Evolutionary conservation across 2,329 filamentous ascomycete species (phyloP).

Genomic region (Fusarium sp.): DNA sequence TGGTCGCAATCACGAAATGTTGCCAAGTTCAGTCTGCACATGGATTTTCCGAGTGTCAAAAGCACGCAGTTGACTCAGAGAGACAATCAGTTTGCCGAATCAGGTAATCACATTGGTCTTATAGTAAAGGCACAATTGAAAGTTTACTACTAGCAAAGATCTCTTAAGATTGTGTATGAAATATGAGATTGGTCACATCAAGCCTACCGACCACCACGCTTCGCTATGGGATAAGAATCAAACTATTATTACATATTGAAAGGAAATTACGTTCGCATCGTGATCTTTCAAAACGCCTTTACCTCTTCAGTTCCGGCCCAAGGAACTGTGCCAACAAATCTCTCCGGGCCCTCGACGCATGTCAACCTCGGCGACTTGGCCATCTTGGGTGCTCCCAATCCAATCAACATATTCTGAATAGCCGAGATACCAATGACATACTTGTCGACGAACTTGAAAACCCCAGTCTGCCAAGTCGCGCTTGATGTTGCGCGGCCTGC

Average conservation of each 20-base stretch:
- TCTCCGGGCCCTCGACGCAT: slow-evolving; percentile 8
- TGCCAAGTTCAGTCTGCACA: no score
- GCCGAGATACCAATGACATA: slow-evolving; percentile 15
- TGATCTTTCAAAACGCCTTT: not conserved
- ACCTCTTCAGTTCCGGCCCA: not conserved
- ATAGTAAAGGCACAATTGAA: no score
- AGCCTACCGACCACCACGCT: not conserved
- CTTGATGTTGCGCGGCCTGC: slow-evolving; percentile 19
- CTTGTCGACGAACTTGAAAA: slow-evolving; percentile 36
- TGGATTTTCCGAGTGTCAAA: no score
- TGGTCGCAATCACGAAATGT: no score
- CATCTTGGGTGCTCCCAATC: slow-evolving; percentile 9
- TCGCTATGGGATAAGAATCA: not conserved
- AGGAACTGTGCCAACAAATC: not conserved
- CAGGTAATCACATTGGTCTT: no score
- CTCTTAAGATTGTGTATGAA: not conserved
- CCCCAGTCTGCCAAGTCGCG: slow-evolving; percentile 32
- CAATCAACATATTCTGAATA: slow-evolving; percentile 28
- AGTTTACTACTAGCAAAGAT: not conserved
- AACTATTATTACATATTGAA: not conserved
- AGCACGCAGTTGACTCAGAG: no score
- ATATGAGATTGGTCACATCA: not conserved
- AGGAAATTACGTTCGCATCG: fast-evolving
- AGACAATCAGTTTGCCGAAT: no score
- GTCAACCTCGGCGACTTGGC: slow-evolving; percentile 16